These are phyloP conservation scores for Rhodotorula sp. DNA, from an alignment of 1,284 basidiomycete species.

Conservation along the genomic window DNA sequence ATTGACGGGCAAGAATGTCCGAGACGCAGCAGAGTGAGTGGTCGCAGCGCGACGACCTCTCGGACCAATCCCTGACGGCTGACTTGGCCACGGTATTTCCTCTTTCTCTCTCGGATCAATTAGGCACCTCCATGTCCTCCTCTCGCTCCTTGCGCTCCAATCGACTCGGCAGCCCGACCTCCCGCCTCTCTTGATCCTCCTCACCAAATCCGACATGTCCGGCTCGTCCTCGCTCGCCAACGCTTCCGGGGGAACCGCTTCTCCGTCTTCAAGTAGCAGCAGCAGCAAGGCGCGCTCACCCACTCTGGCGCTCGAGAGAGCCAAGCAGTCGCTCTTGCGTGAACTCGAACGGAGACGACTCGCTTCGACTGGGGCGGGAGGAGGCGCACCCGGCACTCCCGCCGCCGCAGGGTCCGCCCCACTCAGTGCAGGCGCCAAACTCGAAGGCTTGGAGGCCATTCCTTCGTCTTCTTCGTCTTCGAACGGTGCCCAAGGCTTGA, in stretches of 20 bases:
- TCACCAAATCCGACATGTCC: conserved; percentile 42
- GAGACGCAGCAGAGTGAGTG: conserved; percentile 42
- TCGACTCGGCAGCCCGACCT: conserved; percentile 5
- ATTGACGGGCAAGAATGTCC: conserved; percentile 37
- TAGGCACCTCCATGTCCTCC: conserved; percentile 42
- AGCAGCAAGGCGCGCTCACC: conserved; percentile 24
- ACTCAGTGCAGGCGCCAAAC: conserved; percentile 26
- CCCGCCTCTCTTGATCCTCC: conserved; percentile 39
- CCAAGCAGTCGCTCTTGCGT: conserved; percentile 38
- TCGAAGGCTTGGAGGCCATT: conserved; percentile 43
- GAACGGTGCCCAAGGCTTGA: background rate
- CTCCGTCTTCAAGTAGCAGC: conserved; percentile 1
- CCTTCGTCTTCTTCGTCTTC: conserved; percentile 15
- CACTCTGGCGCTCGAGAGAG: conserved; percentile 38
- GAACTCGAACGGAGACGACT: conserved; percentile 43
- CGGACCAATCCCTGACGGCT: too few species aligned
- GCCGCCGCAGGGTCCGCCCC: background rate
- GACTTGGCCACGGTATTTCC: too few species aligned
- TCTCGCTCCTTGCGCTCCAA: conserved; percentile 39
- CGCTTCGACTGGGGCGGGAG: conserved; percentile 20
- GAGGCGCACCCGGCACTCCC: background rate
- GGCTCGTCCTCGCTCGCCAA: conserved; percentile 13
- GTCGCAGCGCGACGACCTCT: too few species aligned
- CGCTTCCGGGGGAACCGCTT: conserved; percentile 2
- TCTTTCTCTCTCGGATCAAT: background rate